phyloP scores from a whole-genome alignment of 495 filamentous ascomycete genomes.

The Amphirosellinia nigrospora region DNA sequence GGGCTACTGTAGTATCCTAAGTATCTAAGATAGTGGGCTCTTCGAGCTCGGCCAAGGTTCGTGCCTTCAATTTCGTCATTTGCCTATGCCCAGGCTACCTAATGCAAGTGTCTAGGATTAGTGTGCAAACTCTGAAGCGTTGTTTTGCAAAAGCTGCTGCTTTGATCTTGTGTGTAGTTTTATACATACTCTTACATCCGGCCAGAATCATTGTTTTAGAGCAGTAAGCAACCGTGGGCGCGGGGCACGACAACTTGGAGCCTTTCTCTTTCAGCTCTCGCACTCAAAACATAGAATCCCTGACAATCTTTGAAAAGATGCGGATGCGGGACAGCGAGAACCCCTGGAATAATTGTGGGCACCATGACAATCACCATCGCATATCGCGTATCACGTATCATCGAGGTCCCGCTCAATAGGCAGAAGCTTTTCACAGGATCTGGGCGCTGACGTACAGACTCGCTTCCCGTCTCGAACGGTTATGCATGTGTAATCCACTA shows the following conservation, averaged over 20 bases:
- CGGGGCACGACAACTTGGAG: not conserved
- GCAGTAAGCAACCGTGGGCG: not conserved
- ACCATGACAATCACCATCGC: not conserved
- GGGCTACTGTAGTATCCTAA: not conserved
- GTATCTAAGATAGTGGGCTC: conserved; percentile 1
- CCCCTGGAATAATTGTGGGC: not conserved
- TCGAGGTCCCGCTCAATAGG: not conserved
- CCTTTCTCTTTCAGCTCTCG: not conserved
- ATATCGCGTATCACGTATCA: conserved; percentile 2
- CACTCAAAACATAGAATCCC: not conserved
- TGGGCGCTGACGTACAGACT: not conserved
- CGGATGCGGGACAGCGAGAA: not conserved
- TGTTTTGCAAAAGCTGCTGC: not conserved
- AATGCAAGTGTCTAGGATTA: conserved; percentile 8
- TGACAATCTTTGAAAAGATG: not conserved
- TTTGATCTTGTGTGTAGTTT: not conserved
- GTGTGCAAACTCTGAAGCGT: not conserved
- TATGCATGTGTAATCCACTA: not conserved
- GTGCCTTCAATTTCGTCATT: conserved; percentile 45
- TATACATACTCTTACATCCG: not conserved
- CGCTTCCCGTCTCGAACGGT: not conserved
- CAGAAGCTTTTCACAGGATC: not conserved
- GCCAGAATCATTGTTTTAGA: not conserved
- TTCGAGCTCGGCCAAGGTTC: conserved; percentile 44
- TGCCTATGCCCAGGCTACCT: conserved; percentile 1